These are phyloP conservation scores for Cadophora gregata DNA, from an alignment of 2,329 filamentous ascomycete genomes.

Conservation along the genomic window DNA sequence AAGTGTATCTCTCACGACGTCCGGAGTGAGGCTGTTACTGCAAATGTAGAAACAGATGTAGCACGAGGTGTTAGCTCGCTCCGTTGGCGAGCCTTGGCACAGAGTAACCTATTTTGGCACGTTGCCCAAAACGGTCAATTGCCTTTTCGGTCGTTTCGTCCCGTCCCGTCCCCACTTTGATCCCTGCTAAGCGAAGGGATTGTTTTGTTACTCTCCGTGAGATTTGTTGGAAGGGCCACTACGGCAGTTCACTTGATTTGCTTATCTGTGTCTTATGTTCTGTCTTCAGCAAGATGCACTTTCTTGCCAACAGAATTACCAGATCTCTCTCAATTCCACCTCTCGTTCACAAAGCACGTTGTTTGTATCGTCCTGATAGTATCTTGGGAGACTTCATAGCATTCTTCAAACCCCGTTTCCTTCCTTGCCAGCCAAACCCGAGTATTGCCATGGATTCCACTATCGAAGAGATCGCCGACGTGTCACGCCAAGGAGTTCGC, in stretches of 20 bases:
- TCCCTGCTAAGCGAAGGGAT: not conserved
- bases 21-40: not conserved
- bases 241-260: too few species aligned
- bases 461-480: not conserved
- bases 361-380: too few species aligned
- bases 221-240: too few species aligned
- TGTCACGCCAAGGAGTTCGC: not conserved
- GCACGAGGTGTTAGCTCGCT: not conserved
- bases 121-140: not conserved
- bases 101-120: not conserved
- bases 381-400: too few species aligned
- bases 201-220: not conserved
- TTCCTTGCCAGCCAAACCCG: not conserved
- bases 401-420: too few species aligned
- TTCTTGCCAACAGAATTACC: not conserved
- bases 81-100: not conserved
- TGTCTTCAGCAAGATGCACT: not conserved
- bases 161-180: not conserved
- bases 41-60: not conserved
- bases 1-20: not conserved
- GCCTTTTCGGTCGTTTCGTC: not conserved
- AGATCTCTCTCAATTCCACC: not conserved
- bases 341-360: not conserved
- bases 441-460: not conserved
- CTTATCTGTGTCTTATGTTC: not conserved